Evolutionary conservation across 352 stramenopile species (phyloP).

Genomic region (Aphanomyces invadans): DNA sequence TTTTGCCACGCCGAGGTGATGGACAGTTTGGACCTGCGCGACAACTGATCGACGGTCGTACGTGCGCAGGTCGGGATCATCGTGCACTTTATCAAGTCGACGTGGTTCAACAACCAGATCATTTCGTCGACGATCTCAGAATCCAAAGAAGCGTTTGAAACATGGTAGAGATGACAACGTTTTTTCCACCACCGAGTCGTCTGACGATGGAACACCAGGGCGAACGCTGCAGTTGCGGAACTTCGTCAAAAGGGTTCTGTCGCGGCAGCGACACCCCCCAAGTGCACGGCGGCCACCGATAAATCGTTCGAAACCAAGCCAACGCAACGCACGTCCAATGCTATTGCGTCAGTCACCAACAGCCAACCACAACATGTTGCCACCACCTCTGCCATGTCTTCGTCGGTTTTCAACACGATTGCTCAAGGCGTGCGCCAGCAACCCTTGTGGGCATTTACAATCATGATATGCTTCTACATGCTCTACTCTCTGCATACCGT

Average conservation of each 20-base stretch:
- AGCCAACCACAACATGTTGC: neutral
- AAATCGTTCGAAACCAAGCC: neutral
- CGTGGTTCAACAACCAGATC: conserved; percentile 81
- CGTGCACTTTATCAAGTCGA: conserved; percentile 72
- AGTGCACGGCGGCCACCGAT: neutral
- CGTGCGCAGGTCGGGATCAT: conserved; percentile 57
- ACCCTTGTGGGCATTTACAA: neutral
- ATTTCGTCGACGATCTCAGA: conserved; percentile 66
- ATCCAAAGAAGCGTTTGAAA: conserved; percentile 56
- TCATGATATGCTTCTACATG: conserved; percentile 11
- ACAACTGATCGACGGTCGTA: no score
- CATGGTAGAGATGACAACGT: conserved; percentile 29
- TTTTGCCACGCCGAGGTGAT: conserved; percentile 44
- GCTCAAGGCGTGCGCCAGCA: neutral
- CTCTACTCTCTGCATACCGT: conserved; percentile 8
- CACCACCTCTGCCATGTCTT: neutral
- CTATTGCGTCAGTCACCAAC: neutral
- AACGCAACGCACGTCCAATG: neutral
- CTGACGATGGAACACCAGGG: neutral
- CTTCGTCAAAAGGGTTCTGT: neutral
- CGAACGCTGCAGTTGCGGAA: neutral
- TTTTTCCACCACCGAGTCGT: neutral
- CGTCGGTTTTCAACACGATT: neutral
- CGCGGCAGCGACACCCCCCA: neutral
- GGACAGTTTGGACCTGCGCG: no score